Conservation (phyloP, 495 filamentous ascomycete genomes). For the Sporormia fimetaria region DNA sequence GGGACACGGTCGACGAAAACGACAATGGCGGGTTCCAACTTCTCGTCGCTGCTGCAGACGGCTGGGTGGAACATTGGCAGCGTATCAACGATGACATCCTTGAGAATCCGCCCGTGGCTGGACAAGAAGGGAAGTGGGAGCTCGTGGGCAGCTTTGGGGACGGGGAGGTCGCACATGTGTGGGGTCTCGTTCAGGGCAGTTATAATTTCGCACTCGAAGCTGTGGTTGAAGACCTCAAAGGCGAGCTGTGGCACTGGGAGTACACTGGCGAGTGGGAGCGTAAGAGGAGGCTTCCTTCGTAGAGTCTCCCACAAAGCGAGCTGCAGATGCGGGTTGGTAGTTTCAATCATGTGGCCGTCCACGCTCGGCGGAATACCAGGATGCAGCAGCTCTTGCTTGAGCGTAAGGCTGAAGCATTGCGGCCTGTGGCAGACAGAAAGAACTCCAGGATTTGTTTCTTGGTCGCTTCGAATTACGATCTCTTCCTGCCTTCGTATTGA, state of each 20-base stretch:
- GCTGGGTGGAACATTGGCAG: constrained; percentile 2
- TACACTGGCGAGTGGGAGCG: no score
- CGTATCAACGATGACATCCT: constrained; percentile 2
- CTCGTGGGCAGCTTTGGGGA: neutral
- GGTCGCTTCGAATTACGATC: no score
- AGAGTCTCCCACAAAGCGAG: no score
- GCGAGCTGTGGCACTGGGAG: constrained; percentile 5
- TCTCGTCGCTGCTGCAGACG: neutral
- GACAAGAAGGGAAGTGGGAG: neutral
- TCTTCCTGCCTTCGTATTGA: no score
- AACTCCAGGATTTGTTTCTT: no score
- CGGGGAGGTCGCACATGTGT: neutral
- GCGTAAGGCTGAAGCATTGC: no score
- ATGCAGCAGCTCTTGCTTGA: no score
- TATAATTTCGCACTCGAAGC: constrained; percentile 1
- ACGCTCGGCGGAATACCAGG: no score
- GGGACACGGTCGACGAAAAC: neutral
- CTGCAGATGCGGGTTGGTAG: no score
- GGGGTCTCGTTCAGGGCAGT: constrained; percentile 4
- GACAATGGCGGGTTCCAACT: neutral
- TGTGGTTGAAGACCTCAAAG: neutral
- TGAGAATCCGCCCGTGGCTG: neutral
- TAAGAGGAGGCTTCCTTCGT: no score
- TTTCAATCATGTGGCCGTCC: no score
- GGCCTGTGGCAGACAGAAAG: no score